Evolutionary conservation across 78 protist genomes (phyloP), one percentile per base, ranked within the genome.

Genomic region (Tieghemostelium lacteum): DNA sequence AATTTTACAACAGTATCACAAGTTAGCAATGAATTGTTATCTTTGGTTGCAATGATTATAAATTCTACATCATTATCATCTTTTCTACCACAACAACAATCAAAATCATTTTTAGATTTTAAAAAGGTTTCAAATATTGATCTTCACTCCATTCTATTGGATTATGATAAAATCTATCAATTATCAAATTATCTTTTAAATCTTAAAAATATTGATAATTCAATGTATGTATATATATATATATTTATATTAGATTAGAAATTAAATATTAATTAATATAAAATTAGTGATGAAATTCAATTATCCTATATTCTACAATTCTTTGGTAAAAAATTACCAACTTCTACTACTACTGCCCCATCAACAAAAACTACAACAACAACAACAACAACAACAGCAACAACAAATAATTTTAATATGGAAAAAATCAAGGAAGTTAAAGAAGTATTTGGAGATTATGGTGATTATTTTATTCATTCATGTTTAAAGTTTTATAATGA

Each of bases 401-500:
- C 37, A 2, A 33, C 77, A 45, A 45, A 14, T 45, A 6, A 45
- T 14, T 45, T 14, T 10, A 33, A 71, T 10, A 29, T n/a, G 6
- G 52, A 31, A 10, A 69, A 83, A n/a, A 83, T 83, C 31, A 34
- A 57, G 19, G 34, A 20, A 33, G 72, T 83, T 29, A 54, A 83
- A 61, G 64, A 60, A 12, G 40, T 83, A 20, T 83, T 83, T 28
- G 45, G 67, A 26, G 66, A 65, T 20, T 50, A n/a, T 60, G 91
- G 91, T 14, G 63, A 83, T 58, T 57, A 63, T 26, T 83, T 83
- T 36, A 37, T 83, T 42, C 75, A 55, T 40, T 37, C 34, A 5
- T 83, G 91, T 60, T 33, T 83, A 10, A 83, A 69, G n/a, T 69
- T 34, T 42, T 83, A 60, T 45, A 69, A 69, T 60, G 65, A 69